Percentiles rank a stretch among this genome's conserved stretches.
Conservation (phyloP, 2,329 filamentous ascomycete genomes). For the Akanthomyces muscarius region DNA sequence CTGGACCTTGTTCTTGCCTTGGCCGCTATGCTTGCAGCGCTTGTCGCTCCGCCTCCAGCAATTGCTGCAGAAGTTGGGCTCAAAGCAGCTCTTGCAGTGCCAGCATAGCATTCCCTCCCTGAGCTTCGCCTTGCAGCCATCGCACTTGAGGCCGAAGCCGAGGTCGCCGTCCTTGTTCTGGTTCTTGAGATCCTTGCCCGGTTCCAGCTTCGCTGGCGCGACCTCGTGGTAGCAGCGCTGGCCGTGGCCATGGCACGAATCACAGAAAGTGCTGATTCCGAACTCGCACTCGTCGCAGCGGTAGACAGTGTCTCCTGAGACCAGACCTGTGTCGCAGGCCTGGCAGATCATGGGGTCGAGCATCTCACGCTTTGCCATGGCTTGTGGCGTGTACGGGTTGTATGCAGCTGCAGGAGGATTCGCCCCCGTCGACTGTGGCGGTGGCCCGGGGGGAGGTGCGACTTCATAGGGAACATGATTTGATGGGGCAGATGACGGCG, state of each 20-base stretch:
- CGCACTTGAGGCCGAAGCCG: slow-evolving; percentile 37
- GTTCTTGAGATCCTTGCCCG: slow-evolving; percentile 10
- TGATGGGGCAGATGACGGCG: not conserved
- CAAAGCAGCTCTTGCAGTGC: slow-evolving; percentile 23
- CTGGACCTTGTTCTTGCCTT: slow-evolving; percentile 19
- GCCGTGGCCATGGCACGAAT: slow-evolving; percentile 1
- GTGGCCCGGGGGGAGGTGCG: not conserved
- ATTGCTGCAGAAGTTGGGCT: slow-evolving; percentile 20
- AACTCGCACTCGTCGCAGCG: slow-evolving; percentile 8
- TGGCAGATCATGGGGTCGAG: slow-evolving; percentile 16
- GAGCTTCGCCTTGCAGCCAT: slow-evolving; percentile 34
- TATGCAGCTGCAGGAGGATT: not conserved
- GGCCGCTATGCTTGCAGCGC: slow-evolving; percentile 20
- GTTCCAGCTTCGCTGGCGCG: not conserved
- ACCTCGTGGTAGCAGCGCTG: slow-evolving; percentile 14
- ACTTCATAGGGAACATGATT: not conserved
- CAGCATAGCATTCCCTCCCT: slow-evolving; percentile 20
- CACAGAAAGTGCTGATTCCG: slow-evolving; percentile 2
- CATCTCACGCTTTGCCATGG: slow-evolving; percentile 9
- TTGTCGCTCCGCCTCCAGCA: slow-evolving; percentile 21
- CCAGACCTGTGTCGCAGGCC: slow-evolving; percentile 14
- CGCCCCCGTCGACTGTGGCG: not conserved
- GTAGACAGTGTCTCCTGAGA: slow-evolving; percentile 14
- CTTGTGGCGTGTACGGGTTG: not conserved
- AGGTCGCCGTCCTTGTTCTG: slow-evolving; percentile 13